Evolutionary conservation across 1,139 yeast species (phyloP).

Genomic region (Pichia sp.): DNA sequence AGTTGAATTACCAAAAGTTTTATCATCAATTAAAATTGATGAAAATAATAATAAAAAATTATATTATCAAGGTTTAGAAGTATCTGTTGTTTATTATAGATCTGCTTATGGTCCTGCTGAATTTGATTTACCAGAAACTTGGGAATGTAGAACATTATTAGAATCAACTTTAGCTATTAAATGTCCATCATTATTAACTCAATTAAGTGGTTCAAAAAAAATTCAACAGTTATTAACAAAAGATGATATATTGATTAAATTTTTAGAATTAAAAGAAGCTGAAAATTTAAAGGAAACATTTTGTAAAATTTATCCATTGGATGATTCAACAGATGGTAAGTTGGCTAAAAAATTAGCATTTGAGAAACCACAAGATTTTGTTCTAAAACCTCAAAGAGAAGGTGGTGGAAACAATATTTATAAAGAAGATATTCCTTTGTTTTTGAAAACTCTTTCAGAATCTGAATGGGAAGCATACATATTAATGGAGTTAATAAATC

Average conservation of each 20-base stretch:
- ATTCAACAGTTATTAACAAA: conserved; percentile 82
- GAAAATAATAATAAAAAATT: conserved; percentile 34
- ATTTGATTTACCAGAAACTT: conserved; percentile 48
- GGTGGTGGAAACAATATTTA: conserved; percentile 94
- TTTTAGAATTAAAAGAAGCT: conserved; percentile 35
- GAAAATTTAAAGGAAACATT: conserved; percentile 49
- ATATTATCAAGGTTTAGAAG: conserved; percentile 56
- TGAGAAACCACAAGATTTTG: conserved; percentile 62
- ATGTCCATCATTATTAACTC: conserved; percentile 86
- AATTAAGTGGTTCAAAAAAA: conserved; percentile 87
- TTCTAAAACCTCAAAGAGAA: conserved; percentile 94
- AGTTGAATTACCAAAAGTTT: conserved; percentile 58
- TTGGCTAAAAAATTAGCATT: conserved; percentile 64
- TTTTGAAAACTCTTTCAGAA: conserved; percentile 55
- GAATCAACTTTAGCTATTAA: conserved; percentile 79
- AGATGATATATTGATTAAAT: conserved; percentile 39
- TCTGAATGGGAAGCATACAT: conserved; percentile 86
- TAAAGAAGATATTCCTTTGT: conserved; percentile 73
- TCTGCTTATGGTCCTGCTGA: conserved; percentile 74
- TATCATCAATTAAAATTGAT: conserved; percentile 37
- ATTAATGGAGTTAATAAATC: conserved; percentile 85
- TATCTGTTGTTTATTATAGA: conserved; percentile 84
- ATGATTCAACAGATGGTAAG: conserved; percentile 57
- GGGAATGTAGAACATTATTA: conserved; percentile 69
- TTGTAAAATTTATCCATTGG: conserved; percentile 83